phyloP scores from a whole-genome alignment of 2,329 filamentous ascomycete species.

The Monosporascus sp. region DNA sequence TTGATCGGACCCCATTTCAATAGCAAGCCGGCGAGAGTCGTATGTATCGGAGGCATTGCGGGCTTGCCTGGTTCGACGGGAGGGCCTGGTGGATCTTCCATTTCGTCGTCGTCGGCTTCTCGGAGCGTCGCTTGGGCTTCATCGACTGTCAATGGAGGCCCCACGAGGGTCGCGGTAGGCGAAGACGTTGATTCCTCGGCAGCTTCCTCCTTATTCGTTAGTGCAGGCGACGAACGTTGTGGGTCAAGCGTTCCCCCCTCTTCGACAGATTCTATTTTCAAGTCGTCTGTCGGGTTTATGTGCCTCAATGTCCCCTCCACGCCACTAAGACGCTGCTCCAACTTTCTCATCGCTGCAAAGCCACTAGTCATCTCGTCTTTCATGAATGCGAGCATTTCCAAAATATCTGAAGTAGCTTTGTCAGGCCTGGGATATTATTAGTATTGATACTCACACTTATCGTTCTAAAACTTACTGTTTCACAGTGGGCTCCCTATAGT shows the following conservation, averaged over 20 bases:
- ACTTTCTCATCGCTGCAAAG: constrained; percentile 22
- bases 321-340: constrained; percentile 32
- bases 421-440: constrained; percentile 41
- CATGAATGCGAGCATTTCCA: constrained; percentile 44
- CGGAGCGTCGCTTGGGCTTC: constrained; percentile 29
- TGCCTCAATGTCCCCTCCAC: constrained; percentile 30
- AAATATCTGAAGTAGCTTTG: constrained; percentile 54
- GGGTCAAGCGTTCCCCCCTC: constrained; percentile 23
- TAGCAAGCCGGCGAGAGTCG: constrained; percentile 80
- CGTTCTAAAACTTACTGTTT: constrained; percentile 65
- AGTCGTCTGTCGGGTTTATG: constrained; percentile 14
- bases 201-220: constrained; percentile 12
- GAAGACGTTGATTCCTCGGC: constrained; percentile 19
- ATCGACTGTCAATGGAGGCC: constrained; percentile 18
- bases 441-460: constrained; percentile 1
- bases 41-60: constrained; percentile 78
- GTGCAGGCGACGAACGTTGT: constrained; percentile 12
- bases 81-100: constrained; percentile 46
- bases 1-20: constrained; percentile 66
- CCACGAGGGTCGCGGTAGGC: constrained; percentile 22
- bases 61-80: constrained; percentile 54
- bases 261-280: constrained; percentile 28
- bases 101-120: constrained; percentile 37
- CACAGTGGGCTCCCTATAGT: constrained; percentile 84
- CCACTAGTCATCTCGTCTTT: constrained; percentile 32